Evolutionary conservation across 108 stramenopile genomes (phyloP), one percentile per base, ranked within the genome.

Genomic region (Cyclotella choctawhatcheeana): DNA sequence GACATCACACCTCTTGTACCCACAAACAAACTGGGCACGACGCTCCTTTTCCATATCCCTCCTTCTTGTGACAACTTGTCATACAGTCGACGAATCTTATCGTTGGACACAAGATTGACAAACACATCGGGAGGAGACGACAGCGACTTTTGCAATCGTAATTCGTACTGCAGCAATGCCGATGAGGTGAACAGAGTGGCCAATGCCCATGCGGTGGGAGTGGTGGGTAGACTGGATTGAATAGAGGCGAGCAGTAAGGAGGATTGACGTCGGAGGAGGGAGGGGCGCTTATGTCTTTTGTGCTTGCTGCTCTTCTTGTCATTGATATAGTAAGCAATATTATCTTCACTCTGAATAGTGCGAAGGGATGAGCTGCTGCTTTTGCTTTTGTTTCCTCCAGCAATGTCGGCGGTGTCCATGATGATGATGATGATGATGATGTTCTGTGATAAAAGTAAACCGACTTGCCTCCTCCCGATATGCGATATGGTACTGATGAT

Each of bases 1-100:
- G 88, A 71, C 8, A 88, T 51, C 12, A 70, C n/a, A 1, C 85
- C 90, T 53, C 93, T 72, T 17, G 93, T 92, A 1, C 93, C 93
- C 3, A 95, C 84, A 60, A 92, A 86, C 44, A 95, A 65, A 65
- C 77, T 80, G 35, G 93, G 93, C 25, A 76, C 81, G 58, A 92
- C 87, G 14, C 79, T 37, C 26, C 89, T 71, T 44, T 85, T 54
- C 13, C 91, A 76, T 55, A 91, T 89, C 10, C 82, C 77, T 2
- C 71, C 67, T 27, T 65, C 54, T 54, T 44, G 43, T 12, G 73
- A 60, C 62, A 81, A 27, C 59, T 73, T 77, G 24, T 33, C n/a
- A 52, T 67, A 77, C 14, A 82, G 1, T 14, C 81, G 25, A 18
- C 53, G 29, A 67, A 82, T 82, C 29, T 44, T 25, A 29, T 64